Evolutionary conservation across 768 basidiomycete genomes (phyloP).

Genomic region (Gelatoporia subvermispora): DNA sequence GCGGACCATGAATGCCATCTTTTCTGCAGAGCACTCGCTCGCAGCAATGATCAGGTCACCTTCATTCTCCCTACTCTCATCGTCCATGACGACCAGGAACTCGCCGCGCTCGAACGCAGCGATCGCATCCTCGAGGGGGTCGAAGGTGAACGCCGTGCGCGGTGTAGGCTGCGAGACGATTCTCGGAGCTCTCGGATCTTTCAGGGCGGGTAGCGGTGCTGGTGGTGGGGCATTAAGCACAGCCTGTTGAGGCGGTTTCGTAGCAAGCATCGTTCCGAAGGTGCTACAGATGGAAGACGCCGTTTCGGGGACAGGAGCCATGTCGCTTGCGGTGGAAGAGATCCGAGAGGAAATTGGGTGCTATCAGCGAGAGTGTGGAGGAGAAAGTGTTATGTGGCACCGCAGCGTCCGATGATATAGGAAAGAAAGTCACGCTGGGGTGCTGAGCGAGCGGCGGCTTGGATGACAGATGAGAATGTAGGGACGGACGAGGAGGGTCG

Average conservation of each 20-base stretch:
- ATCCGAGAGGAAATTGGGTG: not conserved
- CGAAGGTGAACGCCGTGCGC: conserved; percentile 57
- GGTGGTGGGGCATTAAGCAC: too few relatives aligned
- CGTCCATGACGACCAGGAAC: conserved; percentile 97
- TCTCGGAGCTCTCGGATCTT: too few relatives aligned
- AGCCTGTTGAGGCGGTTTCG: too few relatives aligned
- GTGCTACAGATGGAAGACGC: conserved; percentile 4
- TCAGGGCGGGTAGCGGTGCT: too few relatives aligned
- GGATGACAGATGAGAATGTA: not conserved
- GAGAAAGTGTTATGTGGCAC: too few relatives aligned
- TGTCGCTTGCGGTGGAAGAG: conserved; percentile 5
- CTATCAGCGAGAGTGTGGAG: too few relatives aligned
- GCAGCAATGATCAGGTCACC: conserved; percentile 93
- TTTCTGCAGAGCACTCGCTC: conserved; percentile 79
- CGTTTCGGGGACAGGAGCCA: conserved; percentile 8
- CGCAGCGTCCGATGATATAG: too few relatives aligned
- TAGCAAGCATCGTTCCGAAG: too few relatives aligned
- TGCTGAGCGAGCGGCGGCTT: too few relatives aligned
- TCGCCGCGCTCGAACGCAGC: conserved; percentile 74
- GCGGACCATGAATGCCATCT: conserved; percentile 99
- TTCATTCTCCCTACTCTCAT: conserved; percentile 93
- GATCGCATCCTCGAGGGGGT: conserved; percentile 75
- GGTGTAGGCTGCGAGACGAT: too few relatives aligned
- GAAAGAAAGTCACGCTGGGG: too few relatives aligned
- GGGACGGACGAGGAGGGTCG: conserved; percentile 2